Percentiles rank a stretch among this genome's conserved stretches.
phyloP scores from a whole-genome alignment of 768 basidiomycete species.

The Boletus barrowsii region DNA sequence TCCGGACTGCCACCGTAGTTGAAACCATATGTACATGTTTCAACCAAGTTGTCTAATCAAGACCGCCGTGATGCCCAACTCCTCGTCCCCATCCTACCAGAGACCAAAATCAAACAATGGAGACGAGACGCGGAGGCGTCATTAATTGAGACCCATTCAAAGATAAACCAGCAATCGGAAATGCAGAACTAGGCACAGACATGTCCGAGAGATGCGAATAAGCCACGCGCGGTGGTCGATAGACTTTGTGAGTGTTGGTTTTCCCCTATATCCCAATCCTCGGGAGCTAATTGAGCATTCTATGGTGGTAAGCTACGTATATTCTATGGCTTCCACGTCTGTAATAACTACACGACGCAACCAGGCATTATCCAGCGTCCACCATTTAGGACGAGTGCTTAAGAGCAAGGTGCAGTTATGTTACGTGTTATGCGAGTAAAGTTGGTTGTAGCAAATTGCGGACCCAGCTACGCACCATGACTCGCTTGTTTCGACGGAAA shows the following conservation, averaged over 20 bases:
- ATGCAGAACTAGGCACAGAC: not conserved
- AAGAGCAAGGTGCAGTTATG: too few relatives aligned
- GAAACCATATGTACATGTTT: conserved; percentile 29
- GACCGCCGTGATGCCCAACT: conserved; percentile 27
- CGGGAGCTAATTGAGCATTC: not conserved
- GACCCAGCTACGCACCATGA: too few relatives aligned
- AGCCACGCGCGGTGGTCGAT: not conserved
- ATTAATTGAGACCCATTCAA: not conserved
- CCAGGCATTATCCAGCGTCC: not conserved
- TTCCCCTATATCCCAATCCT: not conserved
- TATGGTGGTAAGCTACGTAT: not conserved
- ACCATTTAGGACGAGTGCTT: not conserved
- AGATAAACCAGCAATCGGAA: not conserved
- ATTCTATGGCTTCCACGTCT: not conserved
- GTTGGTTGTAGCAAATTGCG: too few relatives aligned
- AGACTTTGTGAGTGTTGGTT: not conserved
- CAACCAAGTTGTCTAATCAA: conserved; percentile 19
- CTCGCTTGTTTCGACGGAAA: too few relatives aligned
- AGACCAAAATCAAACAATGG: conserved; percentile 26
- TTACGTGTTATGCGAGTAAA: not conserved
- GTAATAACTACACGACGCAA: conserved; percentile 1
- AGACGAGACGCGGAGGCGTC: conserved; percentile 17
- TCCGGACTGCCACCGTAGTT: conserved; percentile 9
- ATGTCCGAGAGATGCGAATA: too few relatives aligned
- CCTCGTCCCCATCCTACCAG: conserved; percentile 23